Conservation (phyloP, 1,284 basidiomycete genomes). For the Singerocomus rubriflavus region DNA sequence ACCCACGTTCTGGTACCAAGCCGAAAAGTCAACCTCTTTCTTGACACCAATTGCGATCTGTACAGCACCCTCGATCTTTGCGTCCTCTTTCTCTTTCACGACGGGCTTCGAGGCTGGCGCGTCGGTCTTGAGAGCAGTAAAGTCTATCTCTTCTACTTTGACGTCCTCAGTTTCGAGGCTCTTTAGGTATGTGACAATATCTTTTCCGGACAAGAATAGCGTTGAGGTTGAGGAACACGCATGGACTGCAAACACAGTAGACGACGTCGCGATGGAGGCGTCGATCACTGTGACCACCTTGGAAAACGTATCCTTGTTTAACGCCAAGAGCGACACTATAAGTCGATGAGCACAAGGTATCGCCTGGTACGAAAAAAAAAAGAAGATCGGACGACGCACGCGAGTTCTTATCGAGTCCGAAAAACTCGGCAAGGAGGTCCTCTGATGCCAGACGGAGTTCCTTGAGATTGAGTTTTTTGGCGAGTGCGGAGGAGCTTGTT, state of each 20-base stretch:
- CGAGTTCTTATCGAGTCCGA: slow-evolving; percentile 83
- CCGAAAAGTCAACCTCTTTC: slow-evolving; percentile 92
- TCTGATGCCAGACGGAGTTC: slow-evolving; percentile 87
- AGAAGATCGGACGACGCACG: slow-evolving; percentile 46
- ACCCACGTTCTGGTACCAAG: slow-evolving; percentile 91
- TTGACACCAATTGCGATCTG: slow-evolving; percentile 92
- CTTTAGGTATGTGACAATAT: slow-evolving; percentile 72
- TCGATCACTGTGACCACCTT: slow-evolving; percentile 80
- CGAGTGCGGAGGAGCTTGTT: slow-evolving; percentile 72
- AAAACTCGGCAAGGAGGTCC: slow-evolving; percentile 85
- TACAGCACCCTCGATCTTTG: slow-evolving; percentile 82
- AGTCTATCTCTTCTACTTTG: slow-evolving; percentile 73
- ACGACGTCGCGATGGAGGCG: slow-evolving; percentile 63
- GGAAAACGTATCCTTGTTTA: slow-evolving; percentile 70
- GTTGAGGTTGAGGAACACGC: slow-evolving; percentile 69
- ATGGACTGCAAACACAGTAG: slow-evolving; percentile 71
- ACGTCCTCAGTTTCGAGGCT: slow-evolving; percentile 62
- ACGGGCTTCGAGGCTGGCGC: slow-evolving; percentile 41
- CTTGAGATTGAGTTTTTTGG: slow-evolving; percentile 84
- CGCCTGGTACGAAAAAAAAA: no score
- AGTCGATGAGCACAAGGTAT: slow-evolving; percentile 1
- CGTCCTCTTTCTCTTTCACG: slow-evolving; percentile 66
- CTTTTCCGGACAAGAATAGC: slow-evolving; percentile 72
- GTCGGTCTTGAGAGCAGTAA: slow-evolving; percentile 58
- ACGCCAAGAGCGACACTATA: slow-evolving; percentile 75